Evolutionary conservation across 352 stramenopile genomes (phyloP), one percentile per base, ranked within the genome.

Genomic region (Phytophthora melonis): DNA sequence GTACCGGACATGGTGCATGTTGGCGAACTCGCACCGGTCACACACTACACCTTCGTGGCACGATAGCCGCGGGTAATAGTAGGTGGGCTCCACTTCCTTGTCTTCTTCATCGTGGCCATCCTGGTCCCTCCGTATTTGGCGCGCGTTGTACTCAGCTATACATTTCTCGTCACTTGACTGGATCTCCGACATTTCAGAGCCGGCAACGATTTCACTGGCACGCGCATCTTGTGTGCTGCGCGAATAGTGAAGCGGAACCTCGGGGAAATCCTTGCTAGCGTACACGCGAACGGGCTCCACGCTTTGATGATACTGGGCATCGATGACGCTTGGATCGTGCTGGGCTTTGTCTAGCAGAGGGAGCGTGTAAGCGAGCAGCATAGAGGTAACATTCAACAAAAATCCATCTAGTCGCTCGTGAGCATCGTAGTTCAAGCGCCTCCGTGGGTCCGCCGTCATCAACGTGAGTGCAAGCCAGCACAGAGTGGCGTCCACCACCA

Each of bases 11-110:
- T 75, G 74, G 16, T 77, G 55, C 41, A 95, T 85, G 43, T 93
- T 88, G 19, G 78, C 79, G 19, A 77, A 75, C 57, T 86, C 76
- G 63, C 88, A 95, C 27, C 84, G 82, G 52, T 95, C 87, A 56
- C 88, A 95, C 19, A 88, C 83, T 8, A 95, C 84, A 21, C 87
- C 86, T 52, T 85, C 81, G 72, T 95, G 86, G 23, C 77, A 83
- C 0, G 77, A 79, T 36, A 80, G 66, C 5, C 59, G 58, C n/a
- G 86, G 88, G 53, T 93, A 94, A 58, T 81, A 94, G 2, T 54
- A 60, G 21, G 39, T 58, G 19, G 66, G 21, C 7, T 36, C 27
- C 6, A 70, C 57, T 25, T 59, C 25, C 18, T 21, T 19, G 13
- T 59, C 54, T 19, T 53, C 45, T 58, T 32, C 14, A 21, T 49